Conservation (phyloP, 768 basidiomycete species). For the Lentinula lateritia region DNA sequence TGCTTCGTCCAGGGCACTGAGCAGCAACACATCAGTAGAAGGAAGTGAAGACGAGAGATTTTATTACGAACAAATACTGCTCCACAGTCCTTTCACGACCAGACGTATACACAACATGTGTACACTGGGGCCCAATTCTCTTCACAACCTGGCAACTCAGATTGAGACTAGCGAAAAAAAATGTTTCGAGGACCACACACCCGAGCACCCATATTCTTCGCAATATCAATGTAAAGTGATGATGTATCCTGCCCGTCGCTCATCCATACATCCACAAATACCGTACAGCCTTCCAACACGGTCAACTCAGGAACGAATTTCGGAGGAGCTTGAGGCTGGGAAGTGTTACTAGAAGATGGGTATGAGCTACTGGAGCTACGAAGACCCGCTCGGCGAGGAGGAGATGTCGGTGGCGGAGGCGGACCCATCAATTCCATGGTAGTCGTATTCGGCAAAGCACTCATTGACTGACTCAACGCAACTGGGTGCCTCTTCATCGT, state of each 20-base stretch:
- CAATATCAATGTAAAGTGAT: slow-evolving; percentile 77
- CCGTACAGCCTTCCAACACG: slow-evolving; percentile 65
- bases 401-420: slow-evolving; percentile 40
- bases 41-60: background rate
- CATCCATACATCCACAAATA: slow-evolving; percentile 86
- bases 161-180: background rate
- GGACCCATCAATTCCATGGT: slow-evolving; percentile 37
- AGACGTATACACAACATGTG: slow-evolving; percentile 84
- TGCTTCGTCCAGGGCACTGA: slow-evolving; percentile 59
- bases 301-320: slow-evolving; percentile 23
- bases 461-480: slow-evolving; percentile 58
- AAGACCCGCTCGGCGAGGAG: slow-evolving; percentile 25
- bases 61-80: slow-evolving; percentile 53
- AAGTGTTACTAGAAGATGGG: slow-evolving; percentile 17
- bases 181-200: slow-evolving; percentile 33
- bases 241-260: slow-evolving; percentile 82
- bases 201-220: slow-evolving; percentile 74
- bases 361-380: slow-evolving; percentile 37
- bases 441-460: slow-evolving; percentile 29
- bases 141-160: slow-evolving; percentile 41
- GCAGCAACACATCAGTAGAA: background rate
- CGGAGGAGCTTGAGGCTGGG: slow-evolving; percentile 14
- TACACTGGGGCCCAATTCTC: slow-evolving; percentile 67
- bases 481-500: slow-evolving; percentile 53
- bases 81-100: slow-evolving; percentile 69